Percentiles rank a stretch among this genome's conserved stretches.
These are phyloP conservation scores for Leucosporidium scottii DNA, from an alignment of 768 basidiomycete genomes.

Conservation along the genomic window DNA sequence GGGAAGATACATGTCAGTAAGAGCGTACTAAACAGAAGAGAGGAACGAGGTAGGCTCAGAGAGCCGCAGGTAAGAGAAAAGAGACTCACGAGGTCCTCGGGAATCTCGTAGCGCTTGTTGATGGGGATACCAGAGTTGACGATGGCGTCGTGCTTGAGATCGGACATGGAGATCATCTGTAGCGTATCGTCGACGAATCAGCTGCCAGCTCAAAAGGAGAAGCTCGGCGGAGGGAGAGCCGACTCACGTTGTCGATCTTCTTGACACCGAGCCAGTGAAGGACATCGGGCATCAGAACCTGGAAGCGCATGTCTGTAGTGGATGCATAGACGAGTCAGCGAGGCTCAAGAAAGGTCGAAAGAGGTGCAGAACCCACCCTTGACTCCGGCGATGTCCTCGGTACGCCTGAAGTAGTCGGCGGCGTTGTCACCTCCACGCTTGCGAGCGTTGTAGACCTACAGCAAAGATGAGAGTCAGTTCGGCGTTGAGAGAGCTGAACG, in stretches of 20 bases:
- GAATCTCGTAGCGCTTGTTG: constrained; percentile 73
- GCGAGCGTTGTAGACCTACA: constrained; percentile 67
- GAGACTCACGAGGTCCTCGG: constrained; percentile 65
- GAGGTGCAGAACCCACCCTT: constrained; percentile 37
- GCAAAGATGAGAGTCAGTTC: constrained; percentile 4
- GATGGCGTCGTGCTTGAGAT: constrained; percentile 89
- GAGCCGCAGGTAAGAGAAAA: neutral
- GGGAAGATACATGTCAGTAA: no score
- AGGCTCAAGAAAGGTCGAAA: neutral
- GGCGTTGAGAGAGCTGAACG: neutral
- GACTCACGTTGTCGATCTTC: constrained; percentile 75
- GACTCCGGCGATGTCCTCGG: constrained; percentile 87
- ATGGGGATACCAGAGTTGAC: constrained; percentile 82
- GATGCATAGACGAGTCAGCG: neutral
- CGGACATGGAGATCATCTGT: constrained; percentile 14
- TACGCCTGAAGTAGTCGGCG: constrained; percentile 87
- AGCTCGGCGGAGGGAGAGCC: constrained; percentile 63
- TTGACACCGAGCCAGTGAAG: constrained; percentile 88
- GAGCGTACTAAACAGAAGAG: no score
- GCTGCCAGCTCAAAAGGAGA: neutral
- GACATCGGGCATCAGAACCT: constrained; percentile 90
- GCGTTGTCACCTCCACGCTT: constrained; percentile 91
- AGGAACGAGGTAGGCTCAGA: neutral
- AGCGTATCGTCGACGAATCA: constrained; percentile 52
- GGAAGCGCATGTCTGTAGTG: constrained; percentile 83